Percentiles rank a stretch among this genome's conserved stretches.
These are phyloP conservation scores for Bipolaris zeicola DNA, from an alignment of 2,329 filamentous ascomycete species.

Conservation along the genomic window DNA sequence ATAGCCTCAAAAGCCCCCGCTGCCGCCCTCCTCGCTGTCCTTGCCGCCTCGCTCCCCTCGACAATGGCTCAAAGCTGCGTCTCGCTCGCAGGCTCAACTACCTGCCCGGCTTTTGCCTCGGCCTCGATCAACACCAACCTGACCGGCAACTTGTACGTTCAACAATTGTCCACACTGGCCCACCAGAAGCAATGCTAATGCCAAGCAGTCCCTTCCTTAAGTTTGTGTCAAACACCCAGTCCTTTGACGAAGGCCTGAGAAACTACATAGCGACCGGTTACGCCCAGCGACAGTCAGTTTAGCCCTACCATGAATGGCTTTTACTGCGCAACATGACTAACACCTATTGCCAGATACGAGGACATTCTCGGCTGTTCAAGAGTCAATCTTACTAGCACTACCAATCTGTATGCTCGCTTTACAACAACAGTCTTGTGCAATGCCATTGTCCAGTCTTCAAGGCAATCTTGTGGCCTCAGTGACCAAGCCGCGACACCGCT, in stretches of 20 bases:
- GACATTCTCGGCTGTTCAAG: slow-evolving; percentile 78
- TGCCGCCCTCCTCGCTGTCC: slow-evolving; percentile 30
- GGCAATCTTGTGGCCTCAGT: slow-evolving; percentile 69
- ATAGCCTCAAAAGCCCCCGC: slow-evolving; percentile 22
- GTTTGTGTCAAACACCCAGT: slow-evolving; percentile 73
- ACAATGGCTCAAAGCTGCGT: slow-evolving; percentile 60
- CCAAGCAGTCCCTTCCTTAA: slow-evolving; percentile 76
- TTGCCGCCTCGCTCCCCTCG: slow-evolving; percentile 39
- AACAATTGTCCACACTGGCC: not conserved
- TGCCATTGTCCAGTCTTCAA: slow-evolving; percentile 89
- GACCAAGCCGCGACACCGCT: slow-evolving; percentile 71
- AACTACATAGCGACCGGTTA: slow-evolving; percentile 77
- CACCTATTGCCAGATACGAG: slow-evolving; percentile 69
- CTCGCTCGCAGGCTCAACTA: slow-evolving; percentile 70
- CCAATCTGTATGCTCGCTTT: slow-evolving; percentile 87
- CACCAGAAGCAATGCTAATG: slow-evolving; percentile 8
- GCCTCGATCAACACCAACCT: slow-evolving; percentile 74
- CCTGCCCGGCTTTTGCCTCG: slow-evolving; percentile 73
- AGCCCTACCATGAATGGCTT: not conserved
- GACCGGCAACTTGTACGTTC: slow-evolving; percentile 66
- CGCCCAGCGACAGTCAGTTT: slow-evolving; percentile 74
- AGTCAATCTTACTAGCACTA: slow-evolving; percentile 78
- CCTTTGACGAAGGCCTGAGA: slow-evolving; percentile 77
- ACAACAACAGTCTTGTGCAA: slow-evolving; percentile 93
- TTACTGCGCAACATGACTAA: slow-evolving; percentile 32